These are phyloP conservation scores for Pilaira anomala DNA, from an alignment of 192 early-diverging fungal species.

Conservation along the genomic window DNA sequence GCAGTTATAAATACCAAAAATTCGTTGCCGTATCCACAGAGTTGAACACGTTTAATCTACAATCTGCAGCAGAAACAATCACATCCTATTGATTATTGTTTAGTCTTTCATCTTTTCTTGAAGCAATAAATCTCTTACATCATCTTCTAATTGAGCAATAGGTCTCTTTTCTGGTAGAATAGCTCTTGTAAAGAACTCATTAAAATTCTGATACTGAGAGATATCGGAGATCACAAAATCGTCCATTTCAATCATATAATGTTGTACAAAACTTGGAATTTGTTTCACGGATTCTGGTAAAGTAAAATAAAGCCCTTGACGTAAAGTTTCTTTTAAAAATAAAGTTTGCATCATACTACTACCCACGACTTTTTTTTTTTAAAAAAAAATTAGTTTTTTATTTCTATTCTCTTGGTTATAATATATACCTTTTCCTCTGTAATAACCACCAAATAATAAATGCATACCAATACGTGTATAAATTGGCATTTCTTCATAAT, in stretches of 20 bases:
- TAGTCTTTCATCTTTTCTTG: background rate
- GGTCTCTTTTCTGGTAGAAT: constrained; percentile 58
- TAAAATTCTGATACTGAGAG: constrained; percentile 55
- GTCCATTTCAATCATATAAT: constrained; percentile 63
- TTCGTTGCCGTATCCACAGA: constrained; percentile 48
- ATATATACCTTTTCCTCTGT: constrained; percentile 36
- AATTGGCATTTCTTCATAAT: constrained; percentile 53
- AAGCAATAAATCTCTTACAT: constrained; percentile 14
- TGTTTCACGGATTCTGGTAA: constrained; percentile 36
- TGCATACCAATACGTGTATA: constrained; percentile 54
- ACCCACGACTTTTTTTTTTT: constrained; percentile 21
- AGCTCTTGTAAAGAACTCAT: constrained; percentile 75
- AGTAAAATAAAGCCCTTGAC: constrained; percentile 28
- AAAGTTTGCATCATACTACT: constrained; percentile 21
- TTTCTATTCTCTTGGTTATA: no score
- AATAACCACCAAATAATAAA: constrained; percentile 42
- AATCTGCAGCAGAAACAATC: constrained; percentile 44
- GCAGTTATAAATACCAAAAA: constrained; percentile 45
- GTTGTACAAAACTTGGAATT: constrained; percentile 65
- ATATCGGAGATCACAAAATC: constrained; percentile 55
- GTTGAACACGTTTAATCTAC: constrained; percentile 55
- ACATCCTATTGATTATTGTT: background rate
- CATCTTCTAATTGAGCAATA: constrained; percentile 34
- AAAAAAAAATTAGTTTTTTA: no score
- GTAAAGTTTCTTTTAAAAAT: constrained; percentile 28